Evolutionary conservation across 2,329 filamentous ascomycete genomes (phyloP).

Genomic region (Penicillium sp.): DNA sequence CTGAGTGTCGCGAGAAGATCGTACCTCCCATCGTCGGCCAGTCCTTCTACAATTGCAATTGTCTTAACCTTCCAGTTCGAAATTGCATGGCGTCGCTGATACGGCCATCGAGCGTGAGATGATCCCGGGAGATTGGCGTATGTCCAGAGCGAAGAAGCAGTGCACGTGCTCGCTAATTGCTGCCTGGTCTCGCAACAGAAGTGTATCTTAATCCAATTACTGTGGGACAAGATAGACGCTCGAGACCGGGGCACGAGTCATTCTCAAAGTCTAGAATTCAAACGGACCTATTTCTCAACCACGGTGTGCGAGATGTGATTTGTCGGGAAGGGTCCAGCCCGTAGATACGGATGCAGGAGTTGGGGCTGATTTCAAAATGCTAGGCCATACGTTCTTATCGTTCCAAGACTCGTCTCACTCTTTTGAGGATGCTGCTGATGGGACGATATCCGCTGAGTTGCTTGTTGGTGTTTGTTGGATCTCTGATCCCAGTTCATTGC

Average conservation of each 20-base stretch:
- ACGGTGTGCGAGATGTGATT: slow-evolving; percentile 7
- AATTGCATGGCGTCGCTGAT: slow-evolving; percentile 56
- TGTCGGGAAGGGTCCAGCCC: background rate
- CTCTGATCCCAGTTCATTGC: background rate
- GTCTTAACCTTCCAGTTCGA: slow-evolving; percentile 54
- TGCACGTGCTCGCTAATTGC: slow-evolving; percentile 7
- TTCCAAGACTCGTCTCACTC: slow-evolving; percentile 11
- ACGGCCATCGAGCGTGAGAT: slow-evolving; percentile 53
- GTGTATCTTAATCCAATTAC: slow-evolving; percentile 12
- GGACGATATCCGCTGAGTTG: background rate
- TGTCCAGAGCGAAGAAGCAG: slow-evolving; percentile 60
- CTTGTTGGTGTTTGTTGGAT: background rate
- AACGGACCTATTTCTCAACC: slow-evolving; percentile 8
- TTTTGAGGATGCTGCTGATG: background rate
- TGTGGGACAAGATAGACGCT: slow-evolving; percentile 9
- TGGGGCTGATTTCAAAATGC: background rate
- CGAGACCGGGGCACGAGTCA: background rate
- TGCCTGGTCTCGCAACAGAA: background rate
- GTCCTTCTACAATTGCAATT: slow-evolving; percentile 42
- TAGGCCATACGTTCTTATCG: slow-evolving; percentile 11
- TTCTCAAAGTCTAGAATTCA: slow-evolving; percentile 14
- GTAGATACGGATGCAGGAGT: background rate
- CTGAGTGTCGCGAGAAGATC: slow-evolving; percentile 54
- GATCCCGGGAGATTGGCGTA: slow-evolving; percentile 51
- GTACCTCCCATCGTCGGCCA: background rate